These are phyloP conservation scores for Periglandula ipomoeae DNA, from an alignment of 2,329 filamentous ascomycete species.

Conservation along the genomic window DNA sequence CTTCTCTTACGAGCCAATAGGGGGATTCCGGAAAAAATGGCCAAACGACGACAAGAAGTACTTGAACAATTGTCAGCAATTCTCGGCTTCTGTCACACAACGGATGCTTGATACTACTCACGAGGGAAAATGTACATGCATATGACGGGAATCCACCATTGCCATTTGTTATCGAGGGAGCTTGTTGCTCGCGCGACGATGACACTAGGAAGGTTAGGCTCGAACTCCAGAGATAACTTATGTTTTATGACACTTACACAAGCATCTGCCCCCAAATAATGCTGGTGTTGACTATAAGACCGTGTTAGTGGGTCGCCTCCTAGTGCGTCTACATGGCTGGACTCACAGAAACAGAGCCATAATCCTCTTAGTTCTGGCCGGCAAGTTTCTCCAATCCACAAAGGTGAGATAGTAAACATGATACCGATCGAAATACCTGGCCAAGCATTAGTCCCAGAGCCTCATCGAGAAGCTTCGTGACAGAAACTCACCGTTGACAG, in stretches of 20 bases:
- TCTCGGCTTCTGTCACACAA: no score
- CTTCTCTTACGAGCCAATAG: conserved; percentile 21
- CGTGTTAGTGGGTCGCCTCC: no score
- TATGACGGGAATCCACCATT: conserved; percentile 22
- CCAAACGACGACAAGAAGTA: conserved; percentile 14
- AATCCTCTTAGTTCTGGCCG: conserved; percentile 27
- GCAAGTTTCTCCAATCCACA: conserved; percentile 28
- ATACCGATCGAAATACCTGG: conserved; percentile 23
- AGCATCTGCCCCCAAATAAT: conserved; percentile 28
- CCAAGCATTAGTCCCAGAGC: background rate
- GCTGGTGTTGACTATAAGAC: conserved; percentile 20
- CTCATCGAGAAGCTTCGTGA: no score
- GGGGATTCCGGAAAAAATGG: conserved; percentile 28
- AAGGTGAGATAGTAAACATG: conserved; percentile 25
- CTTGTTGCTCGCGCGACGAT: conserved; percentile 15
- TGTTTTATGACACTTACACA: conserved; percentile 11
- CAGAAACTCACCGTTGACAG: conserved; percentile 16
- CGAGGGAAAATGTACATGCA: conserved; percentile 22
- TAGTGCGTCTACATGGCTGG: no score
- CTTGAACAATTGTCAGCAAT: conserved; percentile 7
- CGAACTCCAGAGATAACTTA: no score
- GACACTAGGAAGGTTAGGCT: conserved; percentile 9
- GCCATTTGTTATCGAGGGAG: conserved; percentile 17
- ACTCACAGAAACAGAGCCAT: conserved; percentile 24
- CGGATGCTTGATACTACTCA: conserved; percentile 10